Evolutionary conservation across 306 rosid species (phyloP).

Genomic region (Castanea crenata): DNA sequence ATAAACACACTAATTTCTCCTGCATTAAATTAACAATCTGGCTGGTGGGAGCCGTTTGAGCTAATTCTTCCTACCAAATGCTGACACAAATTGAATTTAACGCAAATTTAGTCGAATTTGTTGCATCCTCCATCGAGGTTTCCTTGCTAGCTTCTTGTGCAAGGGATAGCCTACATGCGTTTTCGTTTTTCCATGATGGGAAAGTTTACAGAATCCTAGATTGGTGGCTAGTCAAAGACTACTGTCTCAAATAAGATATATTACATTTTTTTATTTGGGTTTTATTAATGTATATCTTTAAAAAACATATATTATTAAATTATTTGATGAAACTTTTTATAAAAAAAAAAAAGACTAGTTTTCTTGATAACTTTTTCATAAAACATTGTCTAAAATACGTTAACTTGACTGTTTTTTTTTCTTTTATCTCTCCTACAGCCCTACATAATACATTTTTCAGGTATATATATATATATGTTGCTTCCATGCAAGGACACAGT

Average conservation of each 20-base stretch:
- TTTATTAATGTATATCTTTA: no score
- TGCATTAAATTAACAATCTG: background rate
- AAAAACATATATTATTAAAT: fast-evolving
- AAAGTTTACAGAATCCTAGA: background rate
- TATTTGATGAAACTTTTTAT: no score
- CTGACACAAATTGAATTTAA: background rate
- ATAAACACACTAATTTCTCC: background rate
- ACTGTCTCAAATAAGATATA: background rate
- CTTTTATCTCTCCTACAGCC: no score
- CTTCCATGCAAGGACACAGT: no score
- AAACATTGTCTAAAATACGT: no score
- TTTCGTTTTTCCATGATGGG: background rate
- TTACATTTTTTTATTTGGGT: background rate
- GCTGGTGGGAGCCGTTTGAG: background rate
- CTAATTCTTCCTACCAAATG: background rate
- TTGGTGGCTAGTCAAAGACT: no score
- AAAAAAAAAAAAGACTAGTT: no score
- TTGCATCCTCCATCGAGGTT: background rate
- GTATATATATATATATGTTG: no score
- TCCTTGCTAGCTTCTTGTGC: background rate
- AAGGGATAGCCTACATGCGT: background rate
- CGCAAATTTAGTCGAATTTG: background rate
- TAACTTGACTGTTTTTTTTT: no score
- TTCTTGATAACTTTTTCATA: no score
- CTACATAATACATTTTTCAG: no score